Base-by-base conservation (phyloP, 345 rosid genomes). In the Brassica juncea region DNA sequence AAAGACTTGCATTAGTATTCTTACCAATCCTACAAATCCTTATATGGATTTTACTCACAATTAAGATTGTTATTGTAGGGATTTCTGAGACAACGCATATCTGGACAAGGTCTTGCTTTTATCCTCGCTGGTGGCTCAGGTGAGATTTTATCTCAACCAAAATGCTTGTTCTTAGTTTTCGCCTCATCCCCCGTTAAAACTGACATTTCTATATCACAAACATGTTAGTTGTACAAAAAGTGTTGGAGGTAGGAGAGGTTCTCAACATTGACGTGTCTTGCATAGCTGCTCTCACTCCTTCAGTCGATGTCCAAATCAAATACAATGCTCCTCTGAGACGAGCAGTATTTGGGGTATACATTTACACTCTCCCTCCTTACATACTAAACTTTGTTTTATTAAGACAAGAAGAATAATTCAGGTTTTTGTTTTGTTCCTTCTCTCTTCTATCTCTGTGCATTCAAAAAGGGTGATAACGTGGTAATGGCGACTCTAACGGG, bases 81-180 rank as follows among this genome's bases (percentile, higher is more conserved):
- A 32, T 93, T 91, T 85, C 86, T 95, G 82, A 88, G 98, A 78
- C 99, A 95, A 86, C 94, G 87, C 57, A 62, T 93, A 76, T 77
- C 97, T 31, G 99, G 99, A 49, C 97, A 90, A 85, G 99, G 99
- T 71, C 97, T 95, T 81, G 98, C 97, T 58, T 95, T 95, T 77
- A 88, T 95, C 73, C 78, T 90, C 67, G 99, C 93, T 2, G 94
- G 99, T 80, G 99, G 99, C 86, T 88, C 99, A 79, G 98, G 99
- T 95, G 28, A 70, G 72, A 37, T 32, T 75, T 63, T 14, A 5
- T 80, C 54, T 25, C 76, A 54, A 39, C 65, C 21, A 35, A 12
- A 42, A 19, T 14, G 5, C 0, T 59, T 39, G 47, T 39, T 9
- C 47, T 12, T 39, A 39, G 47, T 39, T 39, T 3, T 39, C 12